phyloP scores from a whole-genome alignment of 2,329 filamentous ascomycete species.

The Xylaria sp. region DNA sequence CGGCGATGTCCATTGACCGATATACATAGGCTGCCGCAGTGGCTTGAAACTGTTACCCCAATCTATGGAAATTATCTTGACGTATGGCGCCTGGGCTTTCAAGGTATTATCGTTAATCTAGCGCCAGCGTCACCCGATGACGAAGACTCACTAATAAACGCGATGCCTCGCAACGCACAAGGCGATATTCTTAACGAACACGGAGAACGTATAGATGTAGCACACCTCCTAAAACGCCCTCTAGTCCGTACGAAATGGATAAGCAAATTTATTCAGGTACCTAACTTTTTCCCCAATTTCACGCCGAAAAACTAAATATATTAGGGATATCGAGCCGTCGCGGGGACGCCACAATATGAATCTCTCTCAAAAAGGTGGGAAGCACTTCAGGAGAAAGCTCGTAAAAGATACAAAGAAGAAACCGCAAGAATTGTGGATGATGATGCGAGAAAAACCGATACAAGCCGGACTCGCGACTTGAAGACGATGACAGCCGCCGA shows the following conservation, averaged over 20 bases:
- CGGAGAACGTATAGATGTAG: constrained; percentile 91
- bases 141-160: constrained; percentile 63
- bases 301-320: constrained; percentile 41
- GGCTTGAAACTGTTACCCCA: constrained; percentile 78
- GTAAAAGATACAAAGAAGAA: constrained; percentile 75
- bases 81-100: constrained; percentile 91
- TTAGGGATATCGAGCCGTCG: constrained; percentile 63
- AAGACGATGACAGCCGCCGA: constrained; percentile 75
- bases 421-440: constrained; percentile 79
- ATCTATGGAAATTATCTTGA: constrained; percentile 86
- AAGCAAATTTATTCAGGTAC: constrained; percentile 78
- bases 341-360: constrained; percentile 60
- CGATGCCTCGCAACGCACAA: constrained; percentile 64
- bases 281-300: background rate
- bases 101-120: constrained; percentile 92
- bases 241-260: constrained; percentile 88
- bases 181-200: constrained; percentile 73
- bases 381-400: constrained; percentile 75
- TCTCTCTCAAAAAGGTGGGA: constrained; percentile 69
- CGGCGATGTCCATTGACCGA: constrained; percentile 78
- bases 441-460: constrained; percentile 82
- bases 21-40: constrained; percentile 73
- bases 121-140: constrained; percentile 70
- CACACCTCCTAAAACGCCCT: constrained; percentile 87
- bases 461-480: constrained; percentile 78